A percentile compares a stretch with the other conserved stretches of the same genome.
phyloP scores from a whole-genome alignment of 2,329 filamentous ascomycete genomes.

The Chaetomiaceae sp. region DNA sequence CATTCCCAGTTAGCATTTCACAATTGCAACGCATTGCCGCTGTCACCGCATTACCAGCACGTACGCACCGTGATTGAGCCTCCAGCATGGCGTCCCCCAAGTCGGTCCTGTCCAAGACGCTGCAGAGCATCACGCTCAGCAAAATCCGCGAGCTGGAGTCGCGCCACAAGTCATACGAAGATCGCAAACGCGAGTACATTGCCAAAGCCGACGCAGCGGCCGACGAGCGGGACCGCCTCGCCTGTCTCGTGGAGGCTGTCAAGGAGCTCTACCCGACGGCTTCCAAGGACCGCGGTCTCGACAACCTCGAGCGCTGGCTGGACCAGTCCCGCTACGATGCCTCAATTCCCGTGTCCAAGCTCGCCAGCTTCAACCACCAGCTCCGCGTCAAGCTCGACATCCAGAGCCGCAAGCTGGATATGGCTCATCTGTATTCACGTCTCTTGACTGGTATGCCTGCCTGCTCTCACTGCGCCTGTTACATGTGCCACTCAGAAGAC shows the following conservation, averaged over 20 bases:
- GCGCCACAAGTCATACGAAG: constrained; percentile 32
- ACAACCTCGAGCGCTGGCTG: constrained; percentile 35
- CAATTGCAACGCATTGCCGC: too few relatives aligned
- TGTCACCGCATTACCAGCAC: too few relatives aligned
- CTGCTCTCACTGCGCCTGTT: neutral
- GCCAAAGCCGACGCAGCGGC: constrained; percentile 27
- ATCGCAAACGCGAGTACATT: constrained; percentile 39
- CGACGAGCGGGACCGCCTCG: constrained; percentile 22
- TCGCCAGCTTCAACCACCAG: constrained; percentile 31
- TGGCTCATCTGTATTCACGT: constrained; percentile 35
- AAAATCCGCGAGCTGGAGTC: constrained; percentile 32
- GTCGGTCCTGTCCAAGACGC: constrained; percentile 29
- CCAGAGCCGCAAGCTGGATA: constrained; percentile 34
- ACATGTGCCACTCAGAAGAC: neutral
- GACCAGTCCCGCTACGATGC: constrained; percentile 36
- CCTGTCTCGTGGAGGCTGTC: constrained; percentile 24
- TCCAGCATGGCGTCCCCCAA: constrained; percentile 22
- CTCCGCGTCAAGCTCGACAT: constrained; percentile 33
- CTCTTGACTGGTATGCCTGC: constrained; percentile 30
- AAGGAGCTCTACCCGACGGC: constrained; percentile 22
- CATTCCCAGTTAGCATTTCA: too few relatives aligned
- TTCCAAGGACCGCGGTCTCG: constrained; percentile 16
- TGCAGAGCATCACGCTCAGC: constrained; percentile 30
- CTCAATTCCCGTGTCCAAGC: constrained; percentile 32
- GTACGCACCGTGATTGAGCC: neutral